Percentiles rank a stretch among this genome's conserved stretches.
Evolutionary conservation across 2,329 filamentous ascomycete species (phyloP).

Genomic region (Penicillium griseofulvum): DNA sequence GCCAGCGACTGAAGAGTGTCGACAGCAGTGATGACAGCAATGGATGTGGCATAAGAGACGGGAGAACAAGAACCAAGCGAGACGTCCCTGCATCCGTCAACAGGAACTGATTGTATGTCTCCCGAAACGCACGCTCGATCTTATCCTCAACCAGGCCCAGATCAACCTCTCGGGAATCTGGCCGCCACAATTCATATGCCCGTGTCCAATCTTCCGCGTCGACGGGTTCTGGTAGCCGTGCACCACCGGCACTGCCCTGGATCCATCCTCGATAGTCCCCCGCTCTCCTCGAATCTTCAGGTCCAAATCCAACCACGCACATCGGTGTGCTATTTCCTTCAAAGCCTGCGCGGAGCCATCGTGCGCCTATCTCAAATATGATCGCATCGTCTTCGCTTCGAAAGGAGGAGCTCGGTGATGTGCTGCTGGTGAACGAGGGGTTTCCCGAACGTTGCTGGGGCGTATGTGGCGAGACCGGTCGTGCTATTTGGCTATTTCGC

Average conservation of each 20-base stretch:
- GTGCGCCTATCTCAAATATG: conserved; percentile 77
- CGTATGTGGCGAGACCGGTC: conserved; percentile 58
- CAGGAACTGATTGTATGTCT: conserved; percentile 75
- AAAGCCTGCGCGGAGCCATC: conserved; percentile 78
- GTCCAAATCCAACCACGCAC: conserved; percentile 70
- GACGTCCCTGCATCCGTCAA: conserved; percentile 63
- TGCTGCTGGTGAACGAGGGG: conserved; percentile 54
- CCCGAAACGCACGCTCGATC: conserved; percentile 76
- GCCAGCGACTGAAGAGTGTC: conserved; percentile 76
- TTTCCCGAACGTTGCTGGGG: conserved; percentile 52
- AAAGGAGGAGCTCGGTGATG: conserved; percentile 57
- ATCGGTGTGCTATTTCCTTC: conserved; percentile 74
- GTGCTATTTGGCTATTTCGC: conserved; percentile 30
- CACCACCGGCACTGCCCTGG: conserved; percentile 51
- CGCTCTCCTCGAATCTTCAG: conserved; percentile 70
- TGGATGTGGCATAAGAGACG: conserved; percentile 73
- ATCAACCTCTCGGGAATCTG: conserved; percentile 70
- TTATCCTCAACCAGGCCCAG: conserved; percentile 80
- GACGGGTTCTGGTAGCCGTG: conserved; percentile 27
- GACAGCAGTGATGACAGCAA: conserved; percentile 73
- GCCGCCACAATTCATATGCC: conserved; percentile 69
- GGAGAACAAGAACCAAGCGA: conserved; percentile 71
- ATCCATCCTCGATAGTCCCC: conserved; percentile 79
- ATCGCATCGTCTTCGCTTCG: conserved; percentile 79
- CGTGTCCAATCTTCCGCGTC: conserved; percentile 46